Base-by-base conservation (phyloP, 2,329 filamentous ascomycete species). In the Aspergillus oerlinghausenensis region DNA sequence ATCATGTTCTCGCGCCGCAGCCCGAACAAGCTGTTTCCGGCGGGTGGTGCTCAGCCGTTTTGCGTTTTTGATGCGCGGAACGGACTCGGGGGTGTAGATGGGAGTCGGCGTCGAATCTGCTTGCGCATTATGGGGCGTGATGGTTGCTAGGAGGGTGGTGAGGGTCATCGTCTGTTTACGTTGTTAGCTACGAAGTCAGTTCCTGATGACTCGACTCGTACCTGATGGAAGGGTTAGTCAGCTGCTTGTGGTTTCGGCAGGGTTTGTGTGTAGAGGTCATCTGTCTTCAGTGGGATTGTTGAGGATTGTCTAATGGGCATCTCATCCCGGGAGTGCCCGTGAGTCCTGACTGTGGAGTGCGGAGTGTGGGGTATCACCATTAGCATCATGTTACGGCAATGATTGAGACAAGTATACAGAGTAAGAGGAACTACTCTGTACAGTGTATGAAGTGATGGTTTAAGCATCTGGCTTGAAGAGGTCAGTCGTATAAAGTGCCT, bases 11-110 rank as follows among this genome's bases (percentile, higher is more conserved):
- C 70, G 66, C 3, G 63, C 64, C 10, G 67, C 70, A 1, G 70
- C 70, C 17, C 67, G 66, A 10, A 71, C 52, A 1, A 73, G 67
- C 49, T 73, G 70, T 57, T 72, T 73, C 5, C 64, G 67, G 50
- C 70, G 68, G 4, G 66, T 72, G 8, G 45, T 61, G 11, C 67
- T 63, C 2, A 71, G 52, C 1, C 69, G 67, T 35, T 65, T 70
- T 11, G 65, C 70, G n/a, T 65, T 59, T 54, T 69, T 70, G 57
- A 70, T 68, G 0, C 57, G 59, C 0, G 70, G 70, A 14, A 67
- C 63, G 28, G 67, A 54, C 14, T 59, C 47, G 1, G 68, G 63
- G 3, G 57, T 50, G 54, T 69, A 71, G 50, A 66, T 62, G 49
- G 69, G 61, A 14, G 60, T 52, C 40, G 64, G 62, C n/a, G 28